phyloP scores from a whole-genome alignment of 305 asterid genomes.

The Nicotiana rustica region DNA sequence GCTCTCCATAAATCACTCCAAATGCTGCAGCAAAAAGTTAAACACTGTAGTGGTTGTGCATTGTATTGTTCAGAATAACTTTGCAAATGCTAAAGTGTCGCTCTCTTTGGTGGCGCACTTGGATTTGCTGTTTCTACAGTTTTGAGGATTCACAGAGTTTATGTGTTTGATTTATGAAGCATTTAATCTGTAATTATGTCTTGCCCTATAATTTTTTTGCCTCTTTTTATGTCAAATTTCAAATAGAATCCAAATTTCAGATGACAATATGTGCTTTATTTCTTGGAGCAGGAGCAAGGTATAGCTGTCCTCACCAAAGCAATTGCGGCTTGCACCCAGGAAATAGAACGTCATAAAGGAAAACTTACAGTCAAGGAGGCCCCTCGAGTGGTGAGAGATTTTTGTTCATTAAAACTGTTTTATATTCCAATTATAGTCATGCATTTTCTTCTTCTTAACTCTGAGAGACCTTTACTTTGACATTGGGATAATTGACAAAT shows the following conservation, averaged over 20 bases:
- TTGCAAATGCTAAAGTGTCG: not conserved
- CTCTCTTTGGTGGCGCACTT: not conserved
- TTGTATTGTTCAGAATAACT: not conserved
- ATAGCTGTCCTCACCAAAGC: constrained; percentile 77
- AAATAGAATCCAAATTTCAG: not conserved
- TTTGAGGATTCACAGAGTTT: not conserved
- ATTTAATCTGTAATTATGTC: not conserved
- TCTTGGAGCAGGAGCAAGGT: constrained; percentile 82
- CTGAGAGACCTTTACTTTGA: not conserved
- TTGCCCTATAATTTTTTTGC: not conserved
- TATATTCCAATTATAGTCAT: not conserved
- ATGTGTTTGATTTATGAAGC: not conserved
- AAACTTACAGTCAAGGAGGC: constrained; percentile 85
- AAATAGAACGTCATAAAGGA: constrained; percentile 77
- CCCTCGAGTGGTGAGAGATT: constrained; percentile 72
- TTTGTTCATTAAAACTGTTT: not conserved
- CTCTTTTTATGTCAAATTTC: constrained; percentile 1
- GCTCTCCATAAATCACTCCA: not conserved
- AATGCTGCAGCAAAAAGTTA: not conserved
- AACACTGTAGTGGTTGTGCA: not conserved
- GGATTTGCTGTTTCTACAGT: not conserved
- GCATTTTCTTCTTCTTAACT: not conserved
- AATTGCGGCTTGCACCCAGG: constrained; percentile 78
- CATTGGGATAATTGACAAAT: not conserved
- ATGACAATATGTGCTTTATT: constrained; percentile 23